Base-by-base conservation (phyloP, 805 yeast genomes). In the Schwanniomyces pseudopolymorphus region DNA sequence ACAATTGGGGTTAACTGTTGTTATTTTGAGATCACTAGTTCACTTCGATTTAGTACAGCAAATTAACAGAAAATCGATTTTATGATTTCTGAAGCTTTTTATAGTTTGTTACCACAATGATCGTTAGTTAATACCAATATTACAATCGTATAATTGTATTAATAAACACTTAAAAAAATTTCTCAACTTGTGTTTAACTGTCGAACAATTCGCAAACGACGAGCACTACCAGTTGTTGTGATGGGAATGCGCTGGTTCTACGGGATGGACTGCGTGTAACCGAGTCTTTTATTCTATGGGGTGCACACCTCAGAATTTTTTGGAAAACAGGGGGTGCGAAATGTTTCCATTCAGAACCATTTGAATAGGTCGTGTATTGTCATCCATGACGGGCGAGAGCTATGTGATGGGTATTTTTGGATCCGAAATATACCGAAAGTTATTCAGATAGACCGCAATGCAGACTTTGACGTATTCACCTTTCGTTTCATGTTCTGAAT, bases 111-210 rank as follows among this genome's bases (percentile, higher is more conserved):
- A 17, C 9, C 19, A 14, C 20, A 31, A 31, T 31, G 20, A 14
- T 31, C 20, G 20, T 31, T n/a, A 31, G 62, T 60, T 4, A 49
- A 49, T 14, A 44, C 47, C 9, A 54, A 47, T 31, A 51, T 49
- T 45, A 28, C 46, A 21, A 33, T 56, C 25, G 45, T 50, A 46
- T 52, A 40, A 51, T 37, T 14, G 17, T 31, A 14, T 31, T 14
- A 16, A 31, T 31, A 31, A 31, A 14, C 20, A 8, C 7, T 31
- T 17, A 31, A 31, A 31, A 31, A 31, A 31, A 31, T 14, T 31
- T 31, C 35, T 31, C 35, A 31, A 31, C 35, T 31, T 31, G 20
- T 3, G 20, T 31, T 31, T 31, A 6, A 31, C 35, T 31, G 35
- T 31, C 35, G 35, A 31, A 31, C 20, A 31, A 31, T 31, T 31